phyloP scores from a whole-genome alignment of 352 stramenopile species.

The Phytophthora melonis region DNA sequence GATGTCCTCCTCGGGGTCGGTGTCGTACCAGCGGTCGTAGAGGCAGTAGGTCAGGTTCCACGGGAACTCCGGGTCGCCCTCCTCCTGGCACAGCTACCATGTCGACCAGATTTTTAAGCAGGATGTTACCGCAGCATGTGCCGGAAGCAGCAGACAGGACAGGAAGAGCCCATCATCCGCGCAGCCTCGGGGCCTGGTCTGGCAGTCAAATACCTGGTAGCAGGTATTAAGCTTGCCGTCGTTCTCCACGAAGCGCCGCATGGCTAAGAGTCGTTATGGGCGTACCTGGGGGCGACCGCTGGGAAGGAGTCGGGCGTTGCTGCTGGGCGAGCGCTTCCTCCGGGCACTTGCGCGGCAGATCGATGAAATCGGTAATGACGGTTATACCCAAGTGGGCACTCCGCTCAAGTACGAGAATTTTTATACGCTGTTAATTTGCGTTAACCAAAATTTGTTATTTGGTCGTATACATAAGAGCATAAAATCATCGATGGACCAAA shows the following conservation, averaged over 20 bases:
- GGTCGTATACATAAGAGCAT: neutral
- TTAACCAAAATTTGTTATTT: neutral
- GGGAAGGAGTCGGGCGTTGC: no score
- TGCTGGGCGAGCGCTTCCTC: neutral
- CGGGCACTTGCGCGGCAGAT: neutral
- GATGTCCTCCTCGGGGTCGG: neutral
- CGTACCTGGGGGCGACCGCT: neutral
- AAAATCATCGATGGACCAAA: no score
- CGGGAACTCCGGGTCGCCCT: neutral
- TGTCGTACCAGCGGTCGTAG: neutral
- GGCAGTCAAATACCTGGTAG: neutral
- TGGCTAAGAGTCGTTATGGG: neutral
- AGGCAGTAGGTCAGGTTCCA: neutral
- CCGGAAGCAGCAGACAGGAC: neutral
- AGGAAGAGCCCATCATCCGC: neutral
- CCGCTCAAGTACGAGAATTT: neutral
- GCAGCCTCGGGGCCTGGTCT: neutral
- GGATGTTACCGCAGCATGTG: rapidly evolving
- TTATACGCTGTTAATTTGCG: neutral
- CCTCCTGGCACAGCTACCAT: neutral
- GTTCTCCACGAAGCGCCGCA: neutral
- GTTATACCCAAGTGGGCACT: neutral
- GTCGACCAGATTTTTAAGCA: no score
- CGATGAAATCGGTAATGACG: neutral
- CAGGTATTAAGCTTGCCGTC: neutral